Evolutionary conservation across 192 early-diverging fungal genomes (phyloP).

Genomic region (Coemansia sp.): DNA sequence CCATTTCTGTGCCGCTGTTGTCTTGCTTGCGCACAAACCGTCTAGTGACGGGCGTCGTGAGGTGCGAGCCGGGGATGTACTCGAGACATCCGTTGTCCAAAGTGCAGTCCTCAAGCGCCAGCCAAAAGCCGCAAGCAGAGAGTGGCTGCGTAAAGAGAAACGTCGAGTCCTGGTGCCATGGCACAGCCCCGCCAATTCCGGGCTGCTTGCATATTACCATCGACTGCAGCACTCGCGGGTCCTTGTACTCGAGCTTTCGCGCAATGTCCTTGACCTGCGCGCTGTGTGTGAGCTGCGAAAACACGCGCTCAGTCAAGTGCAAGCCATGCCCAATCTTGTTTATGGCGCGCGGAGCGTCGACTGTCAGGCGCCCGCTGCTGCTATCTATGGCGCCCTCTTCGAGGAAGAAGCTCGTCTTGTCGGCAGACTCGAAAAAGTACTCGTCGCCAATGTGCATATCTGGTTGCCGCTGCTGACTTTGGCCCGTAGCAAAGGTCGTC

Average conservation of each 20-base stretch:
- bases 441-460: slow-evolving; percentile 73
- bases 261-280: slow-evolving; percentile 57
- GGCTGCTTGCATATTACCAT: slow-evolving; percentile 90
- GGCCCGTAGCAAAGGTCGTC: slow-evolving; percentile 75
- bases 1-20: slow-evolving; percentile 28
- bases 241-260: slow-evolving; percentile 60
- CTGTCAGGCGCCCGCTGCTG: slow-evolving; percentile 59
- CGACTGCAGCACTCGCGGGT: slow-evolving; percentile 79
- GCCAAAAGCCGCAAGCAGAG: slow-evolving; percentile 87
- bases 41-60: slow-evolving; percentile 48
- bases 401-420: slow-evolving; percentile 85
- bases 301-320: slow-evolving; percentile 79
- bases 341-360: slow-evolving; percentile 65
- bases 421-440: slow-evolving; percentile 84
- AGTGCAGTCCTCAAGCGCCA: slow-evolving; percentile 91
- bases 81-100: slow-evolving; percentile 82
- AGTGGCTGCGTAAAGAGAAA: slow-evolving; percentile 88
- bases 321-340: slow-evolving; percentile 93
- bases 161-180: slow-evolving; percentile 86
- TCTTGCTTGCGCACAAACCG: slow-evolving; percentile 39
- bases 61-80: slow-evolving; percentile 83
- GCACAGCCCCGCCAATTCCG: slow-evolving; percentile 67
- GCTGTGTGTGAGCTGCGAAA: slow-evolving; percentile 64
- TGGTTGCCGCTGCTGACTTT: background rate
- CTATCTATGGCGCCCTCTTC: slow-evolving; percentile 76